Evolutionary conservation across 805 yeast species (phyloP).

Genomic region (Candida ascalaphidarum): DNA sequence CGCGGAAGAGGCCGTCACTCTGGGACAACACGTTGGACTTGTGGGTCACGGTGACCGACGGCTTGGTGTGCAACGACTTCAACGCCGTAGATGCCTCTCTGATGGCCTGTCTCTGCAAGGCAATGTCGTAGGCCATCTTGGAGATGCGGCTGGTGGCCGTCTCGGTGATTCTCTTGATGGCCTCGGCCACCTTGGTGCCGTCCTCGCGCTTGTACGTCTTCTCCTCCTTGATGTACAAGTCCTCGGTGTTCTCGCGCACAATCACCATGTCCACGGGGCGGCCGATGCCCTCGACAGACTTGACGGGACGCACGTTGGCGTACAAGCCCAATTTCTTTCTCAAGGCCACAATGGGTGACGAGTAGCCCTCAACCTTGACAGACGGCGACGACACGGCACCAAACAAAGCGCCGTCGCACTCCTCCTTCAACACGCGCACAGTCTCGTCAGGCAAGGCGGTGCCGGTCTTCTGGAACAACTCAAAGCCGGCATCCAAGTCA

Average conservation of each 20-base stretch:
- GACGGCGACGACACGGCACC: conserved; percentile 98
- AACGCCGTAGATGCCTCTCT: conserved; percentile 44
- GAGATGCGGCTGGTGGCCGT: conserved; percentile 81
- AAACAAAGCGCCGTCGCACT: conserved; percentile 95
- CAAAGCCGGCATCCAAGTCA: conserved; percentile 89
- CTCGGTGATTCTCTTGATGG: conserved; percentile 93
- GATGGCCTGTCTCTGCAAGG: conserved; percentile 78
- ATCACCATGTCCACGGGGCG: conserved; percentile 95
- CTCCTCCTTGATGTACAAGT: conserved; percentile 92
- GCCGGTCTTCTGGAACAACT: conserved; percentile 89
- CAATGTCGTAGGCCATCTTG: conserved; percentile 85
- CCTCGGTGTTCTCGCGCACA: conserved; percentile 98
- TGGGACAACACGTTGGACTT: conserved; percentile 91
- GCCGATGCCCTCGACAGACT: conserved; percentile 78
- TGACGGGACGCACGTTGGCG: conserved; percentile 97
- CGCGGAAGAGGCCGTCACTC: conserved; percentile 94
- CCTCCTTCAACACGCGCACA: conserved; percentile 61
- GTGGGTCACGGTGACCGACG: conserved; percentile 87
- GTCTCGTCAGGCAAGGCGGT: conserved; percentile 93
- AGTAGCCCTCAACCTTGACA: conserved; percentile 89
- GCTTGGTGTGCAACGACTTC: conserved; percentile 30
- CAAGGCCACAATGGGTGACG: conserved; percentile 97
- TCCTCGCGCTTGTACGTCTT: conserved; percentile 62
- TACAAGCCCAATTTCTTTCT: conserved; percentile 91
- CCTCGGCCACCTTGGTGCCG: conserved; percentile 91